Evolutionary conservation across 1,139 yeast genomes (phyloP).

Genomic region (Suhomyces atakaporum): DNA sequence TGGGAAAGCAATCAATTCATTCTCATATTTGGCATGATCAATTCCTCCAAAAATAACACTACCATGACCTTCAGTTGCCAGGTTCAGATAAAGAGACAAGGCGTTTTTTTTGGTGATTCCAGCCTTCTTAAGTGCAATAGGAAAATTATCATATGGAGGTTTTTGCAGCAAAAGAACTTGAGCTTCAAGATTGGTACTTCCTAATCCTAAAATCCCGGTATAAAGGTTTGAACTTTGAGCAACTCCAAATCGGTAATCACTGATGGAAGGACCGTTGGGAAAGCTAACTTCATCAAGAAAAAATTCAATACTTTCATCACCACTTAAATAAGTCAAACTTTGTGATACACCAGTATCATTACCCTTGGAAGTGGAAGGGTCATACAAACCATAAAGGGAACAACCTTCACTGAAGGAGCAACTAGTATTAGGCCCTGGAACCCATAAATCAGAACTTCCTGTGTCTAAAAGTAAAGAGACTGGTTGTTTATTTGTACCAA

Average conservation of each 20-base stretch:
- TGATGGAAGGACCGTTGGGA: not conserved
- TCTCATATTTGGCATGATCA: conserved; percentile 22
- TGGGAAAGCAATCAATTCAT: conserved; percentile 13
- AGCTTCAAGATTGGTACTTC: not conserved
- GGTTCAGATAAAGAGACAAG: conserved; percentile 24
- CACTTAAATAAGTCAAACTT: not conserved
- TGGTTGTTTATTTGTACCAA: not conserved
- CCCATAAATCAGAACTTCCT: not conserved
- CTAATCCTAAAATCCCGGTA: not conserved
- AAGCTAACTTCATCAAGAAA: not conserved
- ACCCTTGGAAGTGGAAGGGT: not conserved
- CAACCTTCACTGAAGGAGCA: not conserved
- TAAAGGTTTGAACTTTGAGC: not conserved
- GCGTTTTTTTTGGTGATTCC: conserved; percentile 22
- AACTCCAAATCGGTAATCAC: not conserved
- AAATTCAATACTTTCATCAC: not conserved
- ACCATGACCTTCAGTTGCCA: conserved; percentile 7
- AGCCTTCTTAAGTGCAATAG: conserved; percentile 21
- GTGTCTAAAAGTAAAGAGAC: not conserved
- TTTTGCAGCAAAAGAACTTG: not conserved
- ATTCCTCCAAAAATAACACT: conserved; percentile 21
- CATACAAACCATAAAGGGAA: not conserved
- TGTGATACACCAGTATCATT: not conserved
- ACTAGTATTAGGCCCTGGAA: not conserved
- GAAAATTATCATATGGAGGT: conserved; percentile 18